phyloP scores from a whole-genome alignment of 345 rosid species.

The Eucalyptus dawsonii region DNA sequence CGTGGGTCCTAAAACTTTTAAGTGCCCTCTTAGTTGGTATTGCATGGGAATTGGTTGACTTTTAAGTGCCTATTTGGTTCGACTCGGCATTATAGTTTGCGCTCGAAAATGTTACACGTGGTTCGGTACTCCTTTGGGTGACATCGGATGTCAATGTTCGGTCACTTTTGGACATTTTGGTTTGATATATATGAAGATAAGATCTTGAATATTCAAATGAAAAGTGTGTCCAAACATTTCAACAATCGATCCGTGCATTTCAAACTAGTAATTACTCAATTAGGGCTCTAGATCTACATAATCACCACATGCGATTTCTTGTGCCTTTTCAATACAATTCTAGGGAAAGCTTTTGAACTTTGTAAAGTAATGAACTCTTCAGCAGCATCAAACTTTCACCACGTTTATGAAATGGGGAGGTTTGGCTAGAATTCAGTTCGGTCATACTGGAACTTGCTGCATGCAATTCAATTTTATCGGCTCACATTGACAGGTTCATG shows the following conservation, averaged over 20 bases:
- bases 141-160: not conserved
- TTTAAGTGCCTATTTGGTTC: not conserved
- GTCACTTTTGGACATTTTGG: not conserved
- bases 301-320: fast-evolving
- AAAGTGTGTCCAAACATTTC: not conserved
- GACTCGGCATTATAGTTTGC: not conserved
- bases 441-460: too few relatives aligned
- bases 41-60: not conserved
- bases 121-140: not conserved
- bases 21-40: not conserved
- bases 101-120: not conserved
- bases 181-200: fast-evolving
- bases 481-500: not conserved
- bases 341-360: not conserved
- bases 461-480: not conserved
- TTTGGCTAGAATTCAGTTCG: not conserved
- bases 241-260: fast-evolving
- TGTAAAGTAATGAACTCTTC: not conserved
- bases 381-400: not conserved
- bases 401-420: not conserved
- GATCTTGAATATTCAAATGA: fast-evolving
- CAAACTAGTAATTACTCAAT: fast-evolving
- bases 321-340: fast-evolving
- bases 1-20: not conserved
- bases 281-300: not conserved